A percentile compares a stretch with the other conserved stretches of the same genome.
Conservation (phyloP, 805 yeast species). For the Pichia gijzeniarum region DNA sequence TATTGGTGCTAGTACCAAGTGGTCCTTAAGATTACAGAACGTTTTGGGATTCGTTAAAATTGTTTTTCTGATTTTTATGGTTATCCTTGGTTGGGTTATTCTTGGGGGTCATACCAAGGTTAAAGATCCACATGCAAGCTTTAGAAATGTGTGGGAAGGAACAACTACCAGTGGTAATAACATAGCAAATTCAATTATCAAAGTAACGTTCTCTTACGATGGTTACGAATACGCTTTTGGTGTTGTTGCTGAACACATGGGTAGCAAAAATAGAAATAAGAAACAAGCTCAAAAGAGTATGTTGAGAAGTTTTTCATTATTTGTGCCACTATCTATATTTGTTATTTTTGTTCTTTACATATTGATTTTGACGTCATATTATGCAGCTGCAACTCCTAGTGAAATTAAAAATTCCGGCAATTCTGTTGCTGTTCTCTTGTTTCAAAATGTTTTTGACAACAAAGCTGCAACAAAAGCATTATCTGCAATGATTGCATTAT, state of each 20-base stretch:
- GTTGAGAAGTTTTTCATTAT: conserved; percentile 53
- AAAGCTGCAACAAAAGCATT: conserved; percentile 58
- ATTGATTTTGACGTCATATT: conserved; percentile 73
- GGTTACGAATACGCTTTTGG: conserved; percentile 37
- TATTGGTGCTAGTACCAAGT: conserved; percentile 55
- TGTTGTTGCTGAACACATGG: conserved; percentile 36
- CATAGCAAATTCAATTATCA: conserved; percentile 38
- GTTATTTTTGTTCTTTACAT: conserved; percentile 60
- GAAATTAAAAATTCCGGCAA: conserved; percentile 55
- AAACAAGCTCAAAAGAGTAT: conserved; percentile 40
- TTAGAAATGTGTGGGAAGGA: conserved; percentile 34
- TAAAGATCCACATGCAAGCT: conserved; percentile 21
- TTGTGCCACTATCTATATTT: conserved; percentile 70
- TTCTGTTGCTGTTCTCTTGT: conserved; percentile 70
- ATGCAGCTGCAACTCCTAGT: conserved; percentile 63
- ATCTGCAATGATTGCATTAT: conserved; percentile 72
- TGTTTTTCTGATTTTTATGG: conserved; percentile 60
- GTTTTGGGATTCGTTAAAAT: conserved; percentile 66
- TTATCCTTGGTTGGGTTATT: conserved; percentile 79
- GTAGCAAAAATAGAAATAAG: conserved; percentile 24
- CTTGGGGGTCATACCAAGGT: conserved; percentile 58
- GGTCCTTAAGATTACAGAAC: conserved; percentile 62
- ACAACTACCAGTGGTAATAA: conserved; percentile 37
- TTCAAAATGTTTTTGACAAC: conserved; percentile 61
- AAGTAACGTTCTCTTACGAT: conserved; percentile 38